Percentiles rank a stretch among this genome's conserved stretches.
Evolutionary conservation across 1,284 basidiomycete species (phyloP).

Genomic region (Fistulina hepatica): DNA sequence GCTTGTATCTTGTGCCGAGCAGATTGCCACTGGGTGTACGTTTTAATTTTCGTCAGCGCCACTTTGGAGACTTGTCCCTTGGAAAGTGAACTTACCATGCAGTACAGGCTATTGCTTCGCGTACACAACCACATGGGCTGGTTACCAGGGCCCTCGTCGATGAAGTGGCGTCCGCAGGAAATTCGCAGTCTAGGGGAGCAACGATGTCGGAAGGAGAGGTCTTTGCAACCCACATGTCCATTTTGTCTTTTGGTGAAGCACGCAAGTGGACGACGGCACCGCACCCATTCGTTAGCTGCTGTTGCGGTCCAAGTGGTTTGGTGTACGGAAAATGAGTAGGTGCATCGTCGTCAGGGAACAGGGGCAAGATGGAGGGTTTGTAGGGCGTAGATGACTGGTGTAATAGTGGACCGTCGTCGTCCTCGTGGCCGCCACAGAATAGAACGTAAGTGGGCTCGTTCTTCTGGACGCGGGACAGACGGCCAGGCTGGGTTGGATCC

Average conservation of each 20-base stretch:
- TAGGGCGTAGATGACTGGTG: constrained; percentile 15
- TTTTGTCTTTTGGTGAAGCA: constrained; percentile 38
- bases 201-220: constrained; percentile 38
- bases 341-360: constrained; percentile 28
- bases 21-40: constrained; percentile 40
- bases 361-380: constrained; percentile 28
- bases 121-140: constrained; percentile 50
- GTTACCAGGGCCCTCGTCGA: constrained; percentile 39
- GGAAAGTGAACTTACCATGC: constrained; percentile 36
- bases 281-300: constrained; percentile 39
- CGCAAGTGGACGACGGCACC: constrained; percentile 45
- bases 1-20: constrained; percentile 48
- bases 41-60: constrained; percentile 7
- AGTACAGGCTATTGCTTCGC: constrained; percentile 53
- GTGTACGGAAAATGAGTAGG: constrained; percentile 8
- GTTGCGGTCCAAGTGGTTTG: constrained; percentile 8
- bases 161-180: constrained; percentile 39
- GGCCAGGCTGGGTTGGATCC: constrained; percentile 8
- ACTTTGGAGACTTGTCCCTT: constrained; percentile 3
- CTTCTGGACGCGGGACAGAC: constrained; percentile 4
- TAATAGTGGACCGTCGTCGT: constrained; percentile 14
- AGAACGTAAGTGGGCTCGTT: neutral
- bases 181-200: constrained; percentile 38
- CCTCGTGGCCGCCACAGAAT: neutral
- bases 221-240: constrained; percentile 47